Base-by-base conservation (phyloP, 2,329 filamentous ascomycete species). In the Chrysoporthe puriensis region DNA sequence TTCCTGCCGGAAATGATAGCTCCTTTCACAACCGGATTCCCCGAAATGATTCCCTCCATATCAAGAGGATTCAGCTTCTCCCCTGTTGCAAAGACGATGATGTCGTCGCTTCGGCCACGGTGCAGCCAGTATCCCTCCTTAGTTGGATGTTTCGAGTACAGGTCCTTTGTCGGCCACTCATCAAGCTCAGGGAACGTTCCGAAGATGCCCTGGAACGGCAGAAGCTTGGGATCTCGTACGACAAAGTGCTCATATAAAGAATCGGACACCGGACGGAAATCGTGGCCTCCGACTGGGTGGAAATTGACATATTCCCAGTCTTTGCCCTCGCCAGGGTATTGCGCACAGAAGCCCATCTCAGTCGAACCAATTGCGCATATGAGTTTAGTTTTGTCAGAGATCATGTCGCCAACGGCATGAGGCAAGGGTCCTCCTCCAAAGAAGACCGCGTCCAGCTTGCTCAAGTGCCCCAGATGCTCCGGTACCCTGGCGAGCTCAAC, bases 111-210 rank as follows among this genome's bases (percentile, higher is more conserved):
- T n/a, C 76, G 71, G 6, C 75, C 76, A 32, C 72, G 71, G 44
- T 77, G 76, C 16, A 72, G 72, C 75, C 76, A 75, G 11, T 66
- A 21, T 16, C 72, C 56, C 8, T 66, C 43, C 16, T 71, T 74
- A 8, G 69, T 70, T 1, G 73, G 74, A 54, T 74, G 73, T 14
- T 69, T 69, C 32, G 68, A 74, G 63, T 74, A 78, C 52, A 80
- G 67, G 62, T 80, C 79, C 56, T 77, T 76, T 1, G 75, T 78
- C 18, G 78, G 73, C 63, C 74, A 78, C 60, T 78, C 75, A 8
- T 75, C 63, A 7, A 72, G 60, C 1, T 73, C 68, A 1, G 75
- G 76, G 32, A 73, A 75, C 11, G 76, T 72, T 2, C 63, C 57
- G 43, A 77, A 77, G 9, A 75, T 63, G 2, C 72, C 73, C 26